Evolutionary conservation across 2,329 filamentous ascomycete species (phyloP).

Genomic region (Helotiales sp.): DNA sequence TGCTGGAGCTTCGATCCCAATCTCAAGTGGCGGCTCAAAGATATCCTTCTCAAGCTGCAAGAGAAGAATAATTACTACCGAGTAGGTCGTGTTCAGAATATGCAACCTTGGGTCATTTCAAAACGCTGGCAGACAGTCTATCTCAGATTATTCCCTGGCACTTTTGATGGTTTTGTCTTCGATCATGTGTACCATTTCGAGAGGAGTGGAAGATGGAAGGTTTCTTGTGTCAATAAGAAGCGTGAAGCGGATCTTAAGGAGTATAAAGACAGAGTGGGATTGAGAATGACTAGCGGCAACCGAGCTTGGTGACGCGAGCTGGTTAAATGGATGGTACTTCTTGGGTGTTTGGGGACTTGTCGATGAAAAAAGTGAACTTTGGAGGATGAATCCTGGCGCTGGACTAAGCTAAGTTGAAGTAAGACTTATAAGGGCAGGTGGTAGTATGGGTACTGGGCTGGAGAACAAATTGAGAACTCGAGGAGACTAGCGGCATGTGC

Average conservation of each 20-base stretch:
- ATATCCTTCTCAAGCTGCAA: not conserved
- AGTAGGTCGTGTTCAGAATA: not conserved
- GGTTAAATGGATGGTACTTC: not conserved
- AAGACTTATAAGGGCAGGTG: no score
- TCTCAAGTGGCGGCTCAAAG: not conserved
- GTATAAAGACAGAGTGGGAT: not conserved
- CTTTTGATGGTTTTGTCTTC: not conserved
- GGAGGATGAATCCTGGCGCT: no score
- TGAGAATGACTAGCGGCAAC: no score
- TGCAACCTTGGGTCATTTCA: not conserved
- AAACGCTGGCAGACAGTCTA: not conserved
- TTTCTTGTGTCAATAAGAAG: not conserved
- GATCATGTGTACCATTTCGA: not conserved
- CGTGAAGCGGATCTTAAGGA: not conserved
- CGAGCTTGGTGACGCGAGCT: no score
- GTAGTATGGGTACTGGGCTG: no score
- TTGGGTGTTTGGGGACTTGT: no score
- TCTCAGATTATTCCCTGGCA: not conserved
- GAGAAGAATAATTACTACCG: not conserved
- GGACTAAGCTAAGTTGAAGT: no score
- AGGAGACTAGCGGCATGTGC: no score
- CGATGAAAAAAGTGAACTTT: no score
- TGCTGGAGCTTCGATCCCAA: not conserved
- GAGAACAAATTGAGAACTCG: no score
- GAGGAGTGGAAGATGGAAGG: not conserved